Base-by-base conservation (phyloP, 2,329 filamentous ascomycete species). In the Arthroderma sp. region DNA sequence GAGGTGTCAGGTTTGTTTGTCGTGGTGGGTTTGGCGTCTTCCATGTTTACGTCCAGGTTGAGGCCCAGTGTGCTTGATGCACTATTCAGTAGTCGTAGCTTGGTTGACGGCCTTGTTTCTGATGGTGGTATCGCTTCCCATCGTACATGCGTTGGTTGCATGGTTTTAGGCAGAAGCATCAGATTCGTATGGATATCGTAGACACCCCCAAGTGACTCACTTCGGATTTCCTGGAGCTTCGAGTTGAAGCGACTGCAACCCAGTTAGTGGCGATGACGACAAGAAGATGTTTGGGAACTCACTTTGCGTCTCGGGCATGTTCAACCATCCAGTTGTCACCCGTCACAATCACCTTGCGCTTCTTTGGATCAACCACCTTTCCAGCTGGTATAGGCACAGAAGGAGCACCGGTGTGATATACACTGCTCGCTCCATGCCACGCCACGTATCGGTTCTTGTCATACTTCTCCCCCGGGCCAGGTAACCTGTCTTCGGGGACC, bases 381-480 rank as follows among this genome's bases (percentile, higher is more conserved):
- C 83, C 83, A 48, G 72, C 80, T 30, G 78, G 79, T 47, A 82
- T 70, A 2, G 86, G 86, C n/a, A 85, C 78, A 22, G 82, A 80
- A 1, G 86, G 85, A 1, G 74, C 77, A 46, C 80, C 81, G 8
- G 84, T 86, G 61, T 96, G 87, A 61, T 98, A 98, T 27, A 98
- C 91, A 34, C 85, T 82, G 62, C 89, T 96, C 40, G 91, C 91
- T 41, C 91, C 91, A 61, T 94, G 88, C 91, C 91, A 98, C 29
- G 91, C 91, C 29, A 98, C 91, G 59, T 95, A 98, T 62, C 95
- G 88, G 60, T 98, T 98, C 68, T 89, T 87, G 71, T 98, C 95
- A 72, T 98, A 98, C n/a, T 80, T 73, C 60, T 93, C 83, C 34
- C 82, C 84, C n/a, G 73, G 70, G 6, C 75, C 74, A 28, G 87